phyloP scores from a whole-genome alignment of 1,284 basidiomycete species.

The Tilletia setariae region DNA sequence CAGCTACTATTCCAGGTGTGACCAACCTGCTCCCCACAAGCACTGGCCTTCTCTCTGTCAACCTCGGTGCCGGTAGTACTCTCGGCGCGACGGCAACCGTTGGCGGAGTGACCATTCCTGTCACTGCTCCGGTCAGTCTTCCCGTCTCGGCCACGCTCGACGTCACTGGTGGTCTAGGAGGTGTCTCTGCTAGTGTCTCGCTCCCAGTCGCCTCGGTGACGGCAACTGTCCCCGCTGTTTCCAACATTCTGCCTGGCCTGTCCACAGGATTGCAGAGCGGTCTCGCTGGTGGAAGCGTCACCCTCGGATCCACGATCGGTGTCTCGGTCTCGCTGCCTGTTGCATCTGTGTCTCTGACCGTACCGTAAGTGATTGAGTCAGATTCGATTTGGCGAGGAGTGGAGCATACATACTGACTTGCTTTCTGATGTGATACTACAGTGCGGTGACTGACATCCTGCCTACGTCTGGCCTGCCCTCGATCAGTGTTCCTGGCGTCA shows the following conservation, averaged over 20 bases:
- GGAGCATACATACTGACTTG: not conserved
- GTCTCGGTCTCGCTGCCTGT: not conserved
- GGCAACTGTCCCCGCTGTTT: not conserved
- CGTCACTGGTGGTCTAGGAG: not conserved
- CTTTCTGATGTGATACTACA: not conserved
- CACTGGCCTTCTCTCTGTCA: not conserved
- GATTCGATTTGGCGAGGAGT: not conserved
- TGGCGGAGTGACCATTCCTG: not conserved
- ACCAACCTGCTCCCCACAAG: not conserved
- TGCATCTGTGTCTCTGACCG: too few species aligned
- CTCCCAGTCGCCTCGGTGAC: not conserved
- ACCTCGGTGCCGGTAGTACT: not conserved
- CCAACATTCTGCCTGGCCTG: not conserved
- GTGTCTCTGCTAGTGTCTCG: not conserved
- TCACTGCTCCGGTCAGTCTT: not conserved
- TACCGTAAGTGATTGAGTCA: not conserved
- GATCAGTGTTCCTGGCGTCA: not conserved
- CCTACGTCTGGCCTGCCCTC: not conserved
- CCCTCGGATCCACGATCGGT: not conserved
- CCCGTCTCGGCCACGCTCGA: not conserved
- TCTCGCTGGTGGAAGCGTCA: not conserved
- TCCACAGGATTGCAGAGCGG: not conserved
- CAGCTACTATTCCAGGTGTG: not conserved
- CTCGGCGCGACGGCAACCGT: not conserved
- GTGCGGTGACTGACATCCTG: not conserved